Evolutionary conservation across 208 protist genomes (phyloP).

Genomic region (Acanthamoeba pearcei): DNA sequence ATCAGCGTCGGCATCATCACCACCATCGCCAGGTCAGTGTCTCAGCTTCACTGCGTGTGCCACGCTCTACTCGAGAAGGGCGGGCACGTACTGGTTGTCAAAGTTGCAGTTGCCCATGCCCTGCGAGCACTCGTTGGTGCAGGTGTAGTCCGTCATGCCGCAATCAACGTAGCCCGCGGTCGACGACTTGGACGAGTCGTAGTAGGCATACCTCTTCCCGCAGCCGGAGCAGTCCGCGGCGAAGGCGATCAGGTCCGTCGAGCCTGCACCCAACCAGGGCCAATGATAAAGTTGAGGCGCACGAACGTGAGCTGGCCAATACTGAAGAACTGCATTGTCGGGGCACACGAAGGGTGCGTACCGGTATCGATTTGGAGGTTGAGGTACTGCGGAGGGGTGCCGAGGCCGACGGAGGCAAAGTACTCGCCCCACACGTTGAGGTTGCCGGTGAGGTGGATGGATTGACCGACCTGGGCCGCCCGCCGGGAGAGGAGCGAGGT

Average conservation of each 20-base stretch:
- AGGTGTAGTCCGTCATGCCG: background rate
- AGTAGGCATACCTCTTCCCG: slow-evolving; percentile 26
- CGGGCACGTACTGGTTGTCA: background rate
- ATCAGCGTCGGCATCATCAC: background rate
- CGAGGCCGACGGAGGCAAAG: slow-evolving; percentile 31
- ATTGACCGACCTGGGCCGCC: background rate
- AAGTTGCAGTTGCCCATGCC: slow-evolving; percentile 43
- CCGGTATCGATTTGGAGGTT: slow-evolving; percentile 44
- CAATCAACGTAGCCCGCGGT: background rate
- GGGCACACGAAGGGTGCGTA: background rate
- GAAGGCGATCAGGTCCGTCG: slow-evolving; percentile 30
- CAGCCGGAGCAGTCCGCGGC: background rate
- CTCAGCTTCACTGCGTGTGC: background rate
- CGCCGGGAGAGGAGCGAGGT: background rate
- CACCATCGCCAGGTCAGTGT: background rate
- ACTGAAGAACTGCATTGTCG: background rate
- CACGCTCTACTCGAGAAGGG: background rate
- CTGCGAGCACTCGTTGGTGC: slow-evolving; percentile 9
- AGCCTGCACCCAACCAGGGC: background rate
- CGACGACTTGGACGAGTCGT: slow-evolving; percentile 48
- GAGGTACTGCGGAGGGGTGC: slow-evolving; percentile 23
- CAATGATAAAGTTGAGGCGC: background rate
- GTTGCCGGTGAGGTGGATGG: slow-evolving; percentile 50
- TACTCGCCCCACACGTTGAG: slow-evolving; percentile 36
- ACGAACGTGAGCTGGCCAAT: background rate